Base-by-base conservation (phyloP, 495 filamentous ascomycete species). In the Penicillium steckii region DNA sequence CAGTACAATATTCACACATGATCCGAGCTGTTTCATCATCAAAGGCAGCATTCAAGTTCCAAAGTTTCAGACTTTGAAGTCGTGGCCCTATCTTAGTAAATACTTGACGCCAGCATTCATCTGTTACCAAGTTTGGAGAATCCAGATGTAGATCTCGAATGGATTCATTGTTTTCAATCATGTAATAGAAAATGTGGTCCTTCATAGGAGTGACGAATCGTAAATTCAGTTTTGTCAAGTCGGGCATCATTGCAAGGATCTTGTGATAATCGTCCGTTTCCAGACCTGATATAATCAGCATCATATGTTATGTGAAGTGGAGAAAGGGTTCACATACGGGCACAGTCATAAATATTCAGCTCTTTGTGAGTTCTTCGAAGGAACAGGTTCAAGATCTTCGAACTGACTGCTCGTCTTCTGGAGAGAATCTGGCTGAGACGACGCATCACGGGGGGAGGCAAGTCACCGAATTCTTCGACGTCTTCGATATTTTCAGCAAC, bases 201-300 rank as follows among this genome's bases (percentile, higher is more conserved):
- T 94, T 95, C 78, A 96, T 85, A 57, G 94, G 89, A 27, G 90
- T 85, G n/a, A 83, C 88, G 61, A 92, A 89, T 32, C 83, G 81
- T 38, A 94, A 73, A 49, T 88, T 85, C 27, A 96, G 70, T 41
- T 79, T 77, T 46, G 80, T 81, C 27, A 95, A 71, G 12, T 69
- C 76, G 4, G 90, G 84, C 46, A 86, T 80, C 1, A 83, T 76
- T n/a, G 89, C 83, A 56, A 96, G 89, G 19, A 96, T 88, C 55
- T 84, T 84, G 37, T 87, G 79, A 58, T 82, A 93, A 56, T 96
- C 89, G 46, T 90, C 80, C 2, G 82, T 80, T 24, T 79, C 77
- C 35, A 96, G 80, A 61, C 86, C 82, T 85, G 45, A 43, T 9
- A 15, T 17, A 24, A 40, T 72, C 23, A 66, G 57, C 15, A 38